Evolutionary conservation across 2,329 filamentous ascomycete genomes (phyloP).

Genomic region (Talaromyces sp.): DNA sequence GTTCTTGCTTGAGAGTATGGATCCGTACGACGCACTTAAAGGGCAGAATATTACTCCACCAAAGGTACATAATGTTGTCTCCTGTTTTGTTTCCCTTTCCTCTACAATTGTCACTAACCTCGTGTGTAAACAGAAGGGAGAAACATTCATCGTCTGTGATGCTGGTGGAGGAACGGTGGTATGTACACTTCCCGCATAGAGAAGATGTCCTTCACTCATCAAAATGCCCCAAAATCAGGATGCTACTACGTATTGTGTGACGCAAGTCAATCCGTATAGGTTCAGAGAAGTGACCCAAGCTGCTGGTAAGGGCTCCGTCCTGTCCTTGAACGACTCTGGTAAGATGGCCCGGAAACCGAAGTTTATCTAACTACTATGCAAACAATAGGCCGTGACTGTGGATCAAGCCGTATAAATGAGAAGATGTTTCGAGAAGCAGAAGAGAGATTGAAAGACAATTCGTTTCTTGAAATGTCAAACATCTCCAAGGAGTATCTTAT

Average conservation of each 20-base stretch:
- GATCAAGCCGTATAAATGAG: background rate
- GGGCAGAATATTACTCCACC: background rate
- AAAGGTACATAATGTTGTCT: background rate
- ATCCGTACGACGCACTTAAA: background rate
- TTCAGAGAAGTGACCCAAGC: background rate
- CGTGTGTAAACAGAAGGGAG: background rate
- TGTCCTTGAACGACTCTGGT: background rate
- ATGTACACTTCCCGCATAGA: background rate
- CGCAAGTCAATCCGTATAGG: background rate
- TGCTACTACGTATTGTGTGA: constrained; percentile 7
- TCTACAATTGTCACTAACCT: background rate
- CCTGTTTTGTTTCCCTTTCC: background rate
- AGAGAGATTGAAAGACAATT: background rate
- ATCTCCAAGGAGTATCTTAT: background rate
- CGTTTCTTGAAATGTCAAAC: background rate
- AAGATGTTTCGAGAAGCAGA: background rate
- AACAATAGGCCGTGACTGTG: background rate
- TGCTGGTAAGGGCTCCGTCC: background rate
- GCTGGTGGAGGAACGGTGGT: constrained; percentile 10
- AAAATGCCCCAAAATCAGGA: background rate
- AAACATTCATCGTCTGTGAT: constrained; percentile 9
- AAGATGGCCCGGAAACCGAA: background rate
- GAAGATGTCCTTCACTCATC: background rate
- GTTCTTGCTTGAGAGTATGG: background rate
- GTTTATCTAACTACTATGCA: background rate